phyloP scores from a whole-genome alignment of 148 eudicot species.

The Selenicereus undatus region DNA sequence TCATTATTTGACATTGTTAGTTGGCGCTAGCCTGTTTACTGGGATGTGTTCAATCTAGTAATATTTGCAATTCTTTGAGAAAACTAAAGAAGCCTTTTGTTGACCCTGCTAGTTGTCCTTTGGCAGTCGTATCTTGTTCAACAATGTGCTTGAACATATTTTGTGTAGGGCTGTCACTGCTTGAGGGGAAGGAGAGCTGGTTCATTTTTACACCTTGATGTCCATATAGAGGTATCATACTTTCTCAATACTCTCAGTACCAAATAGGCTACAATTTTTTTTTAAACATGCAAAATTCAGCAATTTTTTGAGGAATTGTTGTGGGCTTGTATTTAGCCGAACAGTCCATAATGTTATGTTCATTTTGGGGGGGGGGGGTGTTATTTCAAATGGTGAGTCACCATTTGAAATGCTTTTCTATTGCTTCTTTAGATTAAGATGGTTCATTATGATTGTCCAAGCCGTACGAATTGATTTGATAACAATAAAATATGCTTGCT shows the following conservation, averaged over 20 bases:
- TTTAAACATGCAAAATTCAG: too few relatives aligned
- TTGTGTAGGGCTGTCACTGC: slow-evolving; percentile 75
- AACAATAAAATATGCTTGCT: not conserved
- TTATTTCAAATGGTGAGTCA: not conserved
- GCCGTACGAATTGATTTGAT: not conserved
- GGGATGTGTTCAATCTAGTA: not conserved
- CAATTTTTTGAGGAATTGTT: too few relatives aligned
- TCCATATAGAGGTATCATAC: slow-evolving; percentile 70
- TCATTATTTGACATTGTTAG: not conserved
- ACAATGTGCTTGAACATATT: slow-evolving; percentile 8
- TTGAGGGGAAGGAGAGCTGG: slow-evolving; percentile 97
- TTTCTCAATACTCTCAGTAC: not conserved
- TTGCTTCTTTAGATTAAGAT: not conserved
- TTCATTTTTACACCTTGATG: slow-evolving; percentile 90
- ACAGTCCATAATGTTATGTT: not conserved
- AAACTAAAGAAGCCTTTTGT: too few relatives aligned
- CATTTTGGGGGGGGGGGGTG: not conserved
- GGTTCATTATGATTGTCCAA: not conserved
- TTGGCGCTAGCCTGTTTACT: not conserved
- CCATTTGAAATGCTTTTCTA: not conserved
- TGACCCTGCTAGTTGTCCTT: too few relatives aligned
- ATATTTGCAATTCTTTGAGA: too few relatives aligned
- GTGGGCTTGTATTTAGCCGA: not conserved
- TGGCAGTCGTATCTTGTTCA: not conserved
- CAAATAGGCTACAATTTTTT: not conserved